These are phyloP conservation scores for Inosperma sp. DNA, from an alignment of 768 basidiomycete genomes.

Conservation along the genomic window DNA sequence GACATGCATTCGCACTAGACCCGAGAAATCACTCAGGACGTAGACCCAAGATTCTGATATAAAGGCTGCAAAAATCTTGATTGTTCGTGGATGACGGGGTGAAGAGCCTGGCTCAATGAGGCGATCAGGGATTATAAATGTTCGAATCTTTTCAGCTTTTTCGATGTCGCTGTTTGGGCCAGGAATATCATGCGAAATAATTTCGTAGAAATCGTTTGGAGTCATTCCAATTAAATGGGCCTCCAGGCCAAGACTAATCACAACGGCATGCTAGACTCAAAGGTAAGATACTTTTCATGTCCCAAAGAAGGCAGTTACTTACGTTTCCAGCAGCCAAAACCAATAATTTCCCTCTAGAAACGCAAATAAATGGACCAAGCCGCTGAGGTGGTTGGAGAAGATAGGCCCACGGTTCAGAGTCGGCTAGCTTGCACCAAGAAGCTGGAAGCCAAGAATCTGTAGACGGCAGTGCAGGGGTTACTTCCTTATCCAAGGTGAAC, in stretches of 20 bases:
- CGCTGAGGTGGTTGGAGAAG: background rate
- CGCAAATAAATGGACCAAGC: background rate
- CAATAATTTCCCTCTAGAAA: background rate
- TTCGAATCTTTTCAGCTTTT: conserved; percentile 3
- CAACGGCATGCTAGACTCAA: conserved; percentile 5
- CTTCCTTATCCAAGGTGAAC: background rate
- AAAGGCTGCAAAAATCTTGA: conserved; percentile 17
- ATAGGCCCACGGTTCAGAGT: background rate
- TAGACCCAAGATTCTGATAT: conserved; percentile 8
- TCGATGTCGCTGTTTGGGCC: conserved; percentile 2
- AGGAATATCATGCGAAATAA: background rate
- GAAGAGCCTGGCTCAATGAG: conserved; percentile 6
- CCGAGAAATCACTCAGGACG: conserved; percentile 10
- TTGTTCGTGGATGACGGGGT: background rate
- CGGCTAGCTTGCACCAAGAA: background rate
- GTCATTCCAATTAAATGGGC: conserved; percentile 11
- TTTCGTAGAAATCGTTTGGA: conserved; percentile 2
- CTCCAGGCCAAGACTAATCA: conserved; percentile 13
- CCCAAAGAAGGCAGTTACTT: background rate
- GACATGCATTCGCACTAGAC: conserved; percentile 9
- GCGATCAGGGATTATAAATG: conserved; percentile 1
- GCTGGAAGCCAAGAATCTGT: conserved; percentile 4
- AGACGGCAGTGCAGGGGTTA: too few species aligned
- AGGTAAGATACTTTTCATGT: background rate
- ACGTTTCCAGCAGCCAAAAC: conserved; percentile 6